Base-by-base conservation (phyloP, 768 basidiomycete genomes). In the Suillus plorans region DNA sequence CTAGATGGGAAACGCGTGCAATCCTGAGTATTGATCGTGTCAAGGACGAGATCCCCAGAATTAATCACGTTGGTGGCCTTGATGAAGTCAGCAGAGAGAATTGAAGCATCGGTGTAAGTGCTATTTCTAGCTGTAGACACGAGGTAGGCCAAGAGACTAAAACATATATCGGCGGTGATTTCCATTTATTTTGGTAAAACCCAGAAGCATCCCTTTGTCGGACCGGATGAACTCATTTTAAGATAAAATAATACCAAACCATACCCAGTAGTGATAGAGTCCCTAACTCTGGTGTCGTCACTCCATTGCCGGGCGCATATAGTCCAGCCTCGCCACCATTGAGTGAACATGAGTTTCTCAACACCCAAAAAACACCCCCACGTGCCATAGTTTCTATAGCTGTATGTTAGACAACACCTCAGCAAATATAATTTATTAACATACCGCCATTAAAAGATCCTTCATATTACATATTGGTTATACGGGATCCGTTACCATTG, bases 321-420 rank as follows among this genome's bases (percentile, higher is more conserved):
- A 31, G 31, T 44, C 64, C 56, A 60, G 13, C 34, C n/a, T 28
- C 36, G 5, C 22, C 36, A 55, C 41, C 22, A 7, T 25, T 3
- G 18, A 22, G 10, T 6, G 25, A 25, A 4, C 5, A 62, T 37
- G 1, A 28, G 2, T 42, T 57, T 44, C 14, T 18, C 18, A 61
- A 75, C 67, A 83, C 83, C 84, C 84, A 85, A 68, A 86, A 86
- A 20, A 86, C 85, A 10, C 82, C 83, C 3, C 85, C 84, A 5
- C 31, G 31, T 6, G 80, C 82, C 82, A 85, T 85, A 14, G 81
- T 80, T 25, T 71, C 81, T 83, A n/a, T n/a, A 64, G 22, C 34
- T 20, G 13, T 44, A 64, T 22, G 28, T 64, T 52, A 62, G 45
- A 6, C 18, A 16, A 37, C 22, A 56, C 18, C 36, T 37, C 36